A percentile compares a stretch with the other conserved stretches of the same genome.
These are phyloP conservation scores for Cystobasidium pallidum DNA, from an alignment of 1,284 basidiomycete genomes.

Conservation along the genomic window DNA sequence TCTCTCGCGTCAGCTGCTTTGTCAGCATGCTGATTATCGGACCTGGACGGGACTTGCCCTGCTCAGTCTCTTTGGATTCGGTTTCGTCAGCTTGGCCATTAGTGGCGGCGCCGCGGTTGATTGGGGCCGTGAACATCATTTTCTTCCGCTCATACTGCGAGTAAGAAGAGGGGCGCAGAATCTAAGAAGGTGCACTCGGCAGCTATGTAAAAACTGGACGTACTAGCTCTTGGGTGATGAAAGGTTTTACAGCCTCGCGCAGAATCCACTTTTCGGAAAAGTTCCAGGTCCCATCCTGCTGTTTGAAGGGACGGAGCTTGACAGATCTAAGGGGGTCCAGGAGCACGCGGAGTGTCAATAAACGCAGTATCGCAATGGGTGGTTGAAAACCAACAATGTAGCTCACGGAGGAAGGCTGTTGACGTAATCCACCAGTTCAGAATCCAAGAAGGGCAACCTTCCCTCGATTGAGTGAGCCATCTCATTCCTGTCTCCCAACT, in stretches of 20 bases:
- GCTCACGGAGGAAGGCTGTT: conserved; percentile 56
- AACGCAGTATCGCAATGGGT: too few species aligned
- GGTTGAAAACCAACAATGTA: too few species aligned
- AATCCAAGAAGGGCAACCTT: conserved; percentile 59
- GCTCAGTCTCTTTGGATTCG: conserved; percentile 16
- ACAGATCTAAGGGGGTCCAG: conserved; percentile 20
- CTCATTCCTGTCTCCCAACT: conserved; percentile 57
- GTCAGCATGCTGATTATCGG: conserved; percentile 44
- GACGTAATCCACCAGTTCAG: conserved; percentile 57
- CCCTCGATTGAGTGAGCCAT: conserved; percentile 60
- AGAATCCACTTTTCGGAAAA: conserved; percentile 59
- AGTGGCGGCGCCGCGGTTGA: conserved; percentile 10
- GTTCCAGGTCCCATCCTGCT: conserved; percentile 46
- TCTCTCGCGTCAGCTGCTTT: conserved; percentile 48
- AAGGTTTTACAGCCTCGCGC: conserved; percentile 58
- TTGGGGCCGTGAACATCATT: conserved; percentile 51
- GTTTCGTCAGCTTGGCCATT: conserved; percentile 9
- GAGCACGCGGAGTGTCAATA: neutral
- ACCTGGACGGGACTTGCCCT: conserved; percentile 23
- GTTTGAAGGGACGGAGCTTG: conserved; percentile 34
- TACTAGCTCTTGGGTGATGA: conserved; percentile 52
- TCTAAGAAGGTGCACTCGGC: neutral
- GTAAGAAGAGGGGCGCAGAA: neutral
- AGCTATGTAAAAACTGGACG: neutral
- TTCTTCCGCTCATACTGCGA: conserved; percentile 43